Evolutionary conservation across 2,329 filamentous ascomycete species (phyloP).

Genomic region (Aspergillus sp.): DNA sequence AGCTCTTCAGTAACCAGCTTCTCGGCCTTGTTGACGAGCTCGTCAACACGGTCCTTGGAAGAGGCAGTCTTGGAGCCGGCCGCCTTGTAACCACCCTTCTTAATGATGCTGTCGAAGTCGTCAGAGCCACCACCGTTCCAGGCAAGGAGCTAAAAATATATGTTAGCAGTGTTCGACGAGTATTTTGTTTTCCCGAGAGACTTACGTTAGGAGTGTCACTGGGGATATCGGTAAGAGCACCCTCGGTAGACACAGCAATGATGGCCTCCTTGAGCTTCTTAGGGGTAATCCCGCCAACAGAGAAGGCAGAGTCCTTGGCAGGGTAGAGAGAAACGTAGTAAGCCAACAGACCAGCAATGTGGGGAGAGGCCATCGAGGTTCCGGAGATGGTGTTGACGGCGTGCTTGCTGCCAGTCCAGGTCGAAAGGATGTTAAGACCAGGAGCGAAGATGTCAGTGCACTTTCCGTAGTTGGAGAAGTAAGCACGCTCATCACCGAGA

Average conservation of each 20-base stretch:
- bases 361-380: conserved; percentile 98
- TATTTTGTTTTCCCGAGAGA: conserved; percentile 6
- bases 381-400: conserved; percentile 98
- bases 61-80: conserved; percentile 19
- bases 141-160: conserved; percentile 62
- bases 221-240: conserved; percentile 75
- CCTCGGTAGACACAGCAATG: conserved; percentile 75
- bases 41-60: conserved; percentile 34
- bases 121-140: conserved; percentile 96
- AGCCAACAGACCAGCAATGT: conserved; percentile 91
- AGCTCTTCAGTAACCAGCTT: conserved; percentile 41
- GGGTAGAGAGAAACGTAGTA: conserved; percentile 98
- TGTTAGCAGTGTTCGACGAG: conserved; percentile 17
- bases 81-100: conserved; percentile 65
- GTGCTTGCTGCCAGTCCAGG: conserved; percentile 95
- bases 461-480: conserved; percentile 99
- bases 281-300: conserved; percentile 82
- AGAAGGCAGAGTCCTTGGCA: conserved; percentile 80
- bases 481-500: conserved; percentile 89
- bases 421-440: conserved; percentile 93
- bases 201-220: conserved; percentile 76
- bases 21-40: conserved; percentile 45
- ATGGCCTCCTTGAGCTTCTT: conserved; percentile 90
- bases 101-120: conserved; percentile 83
- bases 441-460: conserved; percentile 99